phyloP scores from a whole-genome alignment of 2,329 filamentous ascomycete species.

The Colletotrichum magnum region DNA sequence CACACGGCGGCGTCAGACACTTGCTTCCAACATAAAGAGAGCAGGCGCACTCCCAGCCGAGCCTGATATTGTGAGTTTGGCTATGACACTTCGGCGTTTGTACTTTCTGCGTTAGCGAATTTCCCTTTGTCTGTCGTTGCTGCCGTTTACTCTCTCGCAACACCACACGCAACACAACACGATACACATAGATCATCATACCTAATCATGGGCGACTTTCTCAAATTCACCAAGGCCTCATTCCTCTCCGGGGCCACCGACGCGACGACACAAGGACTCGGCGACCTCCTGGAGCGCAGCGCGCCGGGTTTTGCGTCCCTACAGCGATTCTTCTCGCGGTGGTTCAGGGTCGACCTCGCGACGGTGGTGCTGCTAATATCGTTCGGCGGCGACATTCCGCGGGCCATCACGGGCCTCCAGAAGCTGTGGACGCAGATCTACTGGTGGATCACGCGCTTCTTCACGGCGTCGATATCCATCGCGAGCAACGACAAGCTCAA shows the following conservation, averaged over 20 bases:
- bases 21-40: not conserved
- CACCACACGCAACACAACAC: not conserved
- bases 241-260: constrained; percentile 20
- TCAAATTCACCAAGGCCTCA: constrained; percentile 31
- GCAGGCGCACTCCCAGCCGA: too few relatives aligned
- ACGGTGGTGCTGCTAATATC: constrained; percentile 50
- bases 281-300: constrained; percentile 29
- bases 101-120: not conserved
- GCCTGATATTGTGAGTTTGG: not conserved
- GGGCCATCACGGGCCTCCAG: constrained; percentile 49
- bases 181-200: not conserved
- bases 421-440: constrained; percentile 49
- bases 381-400: constrained; percentile 51
- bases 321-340: constrained; percentile 51
- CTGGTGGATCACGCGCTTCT: constrained; percentile 53
- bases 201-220: constrained; percentile 28
- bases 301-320: constrained; percentile 45
- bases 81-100: not conserved
- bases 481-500: constrained; percentile 54
- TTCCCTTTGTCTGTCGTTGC: not conserved
- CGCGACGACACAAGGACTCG: constrained; percentile 7
- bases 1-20: not conserved
- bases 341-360: constrained; percentile 52
- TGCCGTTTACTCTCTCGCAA: not conserved
- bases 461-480: constrained; percentile 55